These are phyloP conservation scores for Orbilia brochopaga DNA, from an alignment of 2,329 filamentous ascomycete species.

Conservation along the genomic window DNA sequence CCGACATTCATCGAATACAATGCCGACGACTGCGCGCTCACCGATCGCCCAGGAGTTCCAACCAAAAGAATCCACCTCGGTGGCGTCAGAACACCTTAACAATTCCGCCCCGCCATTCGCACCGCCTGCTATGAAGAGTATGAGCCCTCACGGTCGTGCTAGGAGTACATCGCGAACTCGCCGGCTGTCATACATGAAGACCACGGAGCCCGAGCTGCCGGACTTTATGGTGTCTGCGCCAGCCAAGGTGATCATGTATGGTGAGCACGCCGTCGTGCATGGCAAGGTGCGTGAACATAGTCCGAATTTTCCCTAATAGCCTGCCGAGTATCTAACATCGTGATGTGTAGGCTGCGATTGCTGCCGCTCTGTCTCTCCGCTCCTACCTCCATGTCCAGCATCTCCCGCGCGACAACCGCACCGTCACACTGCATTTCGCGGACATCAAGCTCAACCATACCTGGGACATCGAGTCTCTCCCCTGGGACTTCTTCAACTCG, in stretches of 20 bases:
- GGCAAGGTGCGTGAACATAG: slow-evolving; percentile 71
- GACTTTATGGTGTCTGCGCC: slow-evolving; percentile 98
- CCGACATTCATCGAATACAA: slow-evolving; percentile 23
- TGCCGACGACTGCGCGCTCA: slow-evolving; percentile 13
- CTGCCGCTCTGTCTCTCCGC: slow-evolving; percentile 89
- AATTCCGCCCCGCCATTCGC: slow-evolving; percentile 44
- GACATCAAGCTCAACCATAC: slow-evolving; percentile 89
- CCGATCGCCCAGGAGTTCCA: slow-evolving; percentile 29
- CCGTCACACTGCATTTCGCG: slow-evolving; percentile 84
- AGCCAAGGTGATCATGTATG: slow-evolving; percentile 97
- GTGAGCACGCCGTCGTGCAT: slow-evolving; percentile 96
- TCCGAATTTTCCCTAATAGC: neutral
- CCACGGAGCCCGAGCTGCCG: slow-evolving; percentile 70
- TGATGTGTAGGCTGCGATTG: slow-evolving; percentile 75
- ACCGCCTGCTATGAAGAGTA: slow-evolving; percentile 11
- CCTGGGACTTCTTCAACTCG: slow-evolving; percentile 81
- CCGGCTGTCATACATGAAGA: slow-evolving; percentile 56
- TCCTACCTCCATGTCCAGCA: slow-evolving; percentile 97
- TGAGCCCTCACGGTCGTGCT: slow-evolving; percentile 13
- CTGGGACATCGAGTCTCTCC: slow-evolving; percentile 91
- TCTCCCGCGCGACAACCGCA: slow-evolving; percentile 80
- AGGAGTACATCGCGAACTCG: slow-evolving; percentile 38
- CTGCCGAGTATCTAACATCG: slow-evolving; percentile 3
- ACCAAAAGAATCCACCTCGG: slow-evolving; percentile 20
- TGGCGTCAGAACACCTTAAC: slow-evolving; percentile 34